phyloP scores from a whole-genome alignment of 352 stramenopile genomes.

The Globisporangium uncinulatum region DNA sequence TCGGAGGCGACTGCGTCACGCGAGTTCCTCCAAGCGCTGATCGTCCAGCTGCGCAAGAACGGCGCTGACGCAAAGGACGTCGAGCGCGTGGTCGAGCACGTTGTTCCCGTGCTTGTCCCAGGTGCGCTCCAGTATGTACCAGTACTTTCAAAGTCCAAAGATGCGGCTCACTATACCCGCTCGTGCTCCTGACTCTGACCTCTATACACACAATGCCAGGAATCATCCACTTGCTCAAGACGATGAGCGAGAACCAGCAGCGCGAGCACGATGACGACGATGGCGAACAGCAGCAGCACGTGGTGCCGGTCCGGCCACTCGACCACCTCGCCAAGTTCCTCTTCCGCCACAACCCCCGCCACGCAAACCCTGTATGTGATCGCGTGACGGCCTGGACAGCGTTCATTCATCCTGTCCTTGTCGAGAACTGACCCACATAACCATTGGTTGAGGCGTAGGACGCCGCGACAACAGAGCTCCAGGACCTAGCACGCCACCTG shows the following conservation, averaged over 20 bases:
- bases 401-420: too few species aligned
- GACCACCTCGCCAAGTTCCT: slow-evolving; percentile 66
- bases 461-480: slow-evolving; percentile 24
- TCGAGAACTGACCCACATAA: background rate
- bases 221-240: slow-evolving; percentile 50
- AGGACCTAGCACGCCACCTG: slow-evolving; percentile 22
- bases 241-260: slow-evolving; percentile 33
- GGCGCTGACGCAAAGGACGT: slow-evolving; percentile 27
- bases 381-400: too few species aligned
- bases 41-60: slow-evolving; percentile 23
- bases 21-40: slow-evolving; percentile 34
- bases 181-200: too few species aligned
- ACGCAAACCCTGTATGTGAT: slow-evolving; percentile 34
- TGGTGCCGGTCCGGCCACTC: slow-evolving; percentile 38
- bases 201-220: slow-evolving; percentile 13
- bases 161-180: too few species aligned
- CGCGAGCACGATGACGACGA: slow-evolving; percentile 28
- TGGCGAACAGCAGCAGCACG: slow-evolving; percentile 10
- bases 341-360: slow-evolving; percentile 55
- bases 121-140: slow-evolving; percentile 21
- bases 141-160: background rate
- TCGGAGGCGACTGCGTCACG: slow-evolving; percentile 29
- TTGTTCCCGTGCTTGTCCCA: slow-evolving; percentile 51
- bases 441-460: slow-evolving; percentile 14
- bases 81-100: slow-evolving; percentile 45